These are phyloP conservation scores for Sinapis alba DNA, from an alignment of 441 rosid species.

Conservation along the genomic window DNA sequence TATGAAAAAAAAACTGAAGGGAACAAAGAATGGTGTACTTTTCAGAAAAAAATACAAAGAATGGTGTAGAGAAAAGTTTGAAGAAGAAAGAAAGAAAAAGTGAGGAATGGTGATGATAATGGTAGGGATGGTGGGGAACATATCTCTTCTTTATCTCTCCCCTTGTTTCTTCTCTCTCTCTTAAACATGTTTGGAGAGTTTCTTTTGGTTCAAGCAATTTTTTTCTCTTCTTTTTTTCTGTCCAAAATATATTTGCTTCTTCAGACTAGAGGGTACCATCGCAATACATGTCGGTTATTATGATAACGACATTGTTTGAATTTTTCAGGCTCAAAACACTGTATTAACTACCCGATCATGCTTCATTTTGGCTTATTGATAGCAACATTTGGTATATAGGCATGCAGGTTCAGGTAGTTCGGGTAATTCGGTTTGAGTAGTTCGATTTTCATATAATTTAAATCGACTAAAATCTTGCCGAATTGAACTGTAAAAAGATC, in stretches of 20 bases:
- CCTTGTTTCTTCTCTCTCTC: constrained; percentile 30
- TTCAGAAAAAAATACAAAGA: neutral
- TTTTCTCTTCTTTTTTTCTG: neutral
- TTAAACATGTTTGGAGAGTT: neutral
- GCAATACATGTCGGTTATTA: constrained; percentile 13
- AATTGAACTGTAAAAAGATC: too few relatives aligned
- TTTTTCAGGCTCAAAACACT: neutral
- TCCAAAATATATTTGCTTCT: constrained; percentile 1
- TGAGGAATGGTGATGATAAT: constrained; percentile 47
- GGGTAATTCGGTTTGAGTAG: too few relatives aligned
- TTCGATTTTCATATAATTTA: too few relatives aligned
- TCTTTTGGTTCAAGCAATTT: constrained; percentile 29
- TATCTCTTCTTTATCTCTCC: constrained; percentile 43
- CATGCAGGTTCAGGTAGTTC: too few relatives aligned
- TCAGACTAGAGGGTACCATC: constrained; percentile 5
- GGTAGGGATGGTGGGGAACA: constrained; percentile 85
- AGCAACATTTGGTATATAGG: neutral
- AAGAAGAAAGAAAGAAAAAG: constrained; percentile 35
- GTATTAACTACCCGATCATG: neutral
- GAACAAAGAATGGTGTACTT: constrained; percentile 22
- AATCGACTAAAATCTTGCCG: too few relatives aligned
- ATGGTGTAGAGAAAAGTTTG: constrained; percentile 23
- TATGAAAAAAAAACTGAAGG: constrained; percentile 8
- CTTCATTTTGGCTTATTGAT: neutral
- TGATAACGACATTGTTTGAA: constrained; percentile 7